Evolutionary conservation across 768 basidiomycete species (phyloP).

Genomic region (Rhodotorula taiwanensis): DNA sequence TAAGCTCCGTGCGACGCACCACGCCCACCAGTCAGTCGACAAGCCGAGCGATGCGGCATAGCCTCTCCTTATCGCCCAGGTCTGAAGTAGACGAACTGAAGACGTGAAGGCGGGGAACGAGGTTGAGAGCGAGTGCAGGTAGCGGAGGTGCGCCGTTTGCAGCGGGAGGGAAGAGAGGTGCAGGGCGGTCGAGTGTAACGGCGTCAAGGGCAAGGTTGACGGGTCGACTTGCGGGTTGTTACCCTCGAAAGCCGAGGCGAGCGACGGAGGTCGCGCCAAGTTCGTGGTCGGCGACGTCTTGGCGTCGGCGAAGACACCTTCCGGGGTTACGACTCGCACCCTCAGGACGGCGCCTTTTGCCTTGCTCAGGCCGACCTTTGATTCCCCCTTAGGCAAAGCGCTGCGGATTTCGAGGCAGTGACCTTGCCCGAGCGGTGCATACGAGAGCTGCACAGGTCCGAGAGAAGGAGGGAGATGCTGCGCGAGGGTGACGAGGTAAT

Average conservation of each 20-base stretch:
- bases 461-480: slow-evolving; percentile 43
- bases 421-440: slow-evolving; percentile 61
- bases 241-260: slow-evolving; percentile 21
- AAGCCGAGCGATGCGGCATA: slow-evolving; percentile 42
- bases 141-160: slow-evolving; percentile 51
- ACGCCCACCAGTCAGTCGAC: slow-evolving; percentile 29
- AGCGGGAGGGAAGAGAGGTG: slow-evolving; percentile 51
- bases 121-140: slow-evolving; percentile 53
- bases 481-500: slow-evolving; percentile 76
- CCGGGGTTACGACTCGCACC: slow-evolving; percentile 62
- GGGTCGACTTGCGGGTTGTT: slow-evolving; percentile 28
- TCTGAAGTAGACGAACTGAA: slow-evolving; percentile 67
- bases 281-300: slow-evolving; percentile 64
- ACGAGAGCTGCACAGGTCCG: slow-evolving; percentile 43
- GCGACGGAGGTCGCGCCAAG: slow-evolving; percentile 54
- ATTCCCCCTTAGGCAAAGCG: slow-evolving; percentile 20
- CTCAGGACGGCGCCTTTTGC: slow-evolving; percentile 61
- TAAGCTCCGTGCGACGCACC: slow-evolving; percentile 29
- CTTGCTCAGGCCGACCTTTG: slow-evolving; percentile 52
- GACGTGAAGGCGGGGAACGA: slow-evolving; percentile 59
- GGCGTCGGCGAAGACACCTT: slow-evolving; percentile 52
- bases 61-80: slow-evolving; percentile 86
- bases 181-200: slow-evolving; percentile 65
- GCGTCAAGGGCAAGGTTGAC: slow-evolving; percentile 53
- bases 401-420: slow-evolving; percentile 55